Percentiles rank a stretch among this genome's conserved stretches.
These are phyloP conservation scores for Herpotrichia juniperi DNA, from an alignment of 2,329 filamentous ascomycete genomes.

Conservation along the genomic window DNA sequence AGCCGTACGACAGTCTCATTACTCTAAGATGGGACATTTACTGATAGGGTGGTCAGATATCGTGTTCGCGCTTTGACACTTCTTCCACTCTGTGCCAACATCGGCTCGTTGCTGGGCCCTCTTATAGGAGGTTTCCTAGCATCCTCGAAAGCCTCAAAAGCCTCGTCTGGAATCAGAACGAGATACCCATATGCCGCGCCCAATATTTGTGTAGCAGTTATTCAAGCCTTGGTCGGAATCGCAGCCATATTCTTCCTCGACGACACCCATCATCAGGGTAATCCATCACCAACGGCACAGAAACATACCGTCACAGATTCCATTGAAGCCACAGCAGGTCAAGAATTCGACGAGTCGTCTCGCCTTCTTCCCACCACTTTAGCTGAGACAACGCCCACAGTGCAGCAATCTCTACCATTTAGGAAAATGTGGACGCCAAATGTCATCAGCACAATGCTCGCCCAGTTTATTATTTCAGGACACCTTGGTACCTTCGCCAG, in stretches of 20 bases:
- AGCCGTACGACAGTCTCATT: background rate
- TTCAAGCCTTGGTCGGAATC: constrained; percentile 59
- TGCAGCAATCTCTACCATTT: constrained; percentile 34
- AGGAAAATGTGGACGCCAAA: constrained; percentile 50
- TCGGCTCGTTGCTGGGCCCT: constrained; percentile 60
- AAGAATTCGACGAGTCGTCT: background rate
- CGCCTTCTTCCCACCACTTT: background rate
- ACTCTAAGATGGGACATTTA: background rate
- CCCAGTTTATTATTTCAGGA: constrained; percentile 47
- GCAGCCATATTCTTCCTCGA: constrained; percentile 66
- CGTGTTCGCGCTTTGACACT: background rate
- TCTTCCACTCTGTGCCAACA: background rate
- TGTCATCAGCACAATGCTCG: constrained; percentile 45
- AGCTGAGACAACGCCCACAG: background rate
- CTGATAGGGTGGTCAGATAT: background rate
- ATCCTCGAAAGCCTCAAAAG: background rate
- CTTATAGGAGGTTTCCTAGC: constrained; percentile 62
- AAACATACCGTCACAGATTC: background rate
- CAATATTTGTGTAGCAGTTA: constrained; percentile 66
- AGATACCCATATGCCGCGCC: constrained; percentile 71
- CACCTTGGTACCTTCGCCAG: constrained; percentile 52
- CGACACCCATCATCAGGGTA: constrained; percentile 52
- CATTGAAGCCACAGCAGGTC: background rate
- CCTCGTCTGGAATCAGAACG: no score
- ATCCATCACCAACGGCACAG: constrained; percentile 16